Evolutionary conservation across 805 yeast genomes (phyloP), one percentile per base, ranked within the genome.

Genomic region (Ascoidea rubescens): DNA sequence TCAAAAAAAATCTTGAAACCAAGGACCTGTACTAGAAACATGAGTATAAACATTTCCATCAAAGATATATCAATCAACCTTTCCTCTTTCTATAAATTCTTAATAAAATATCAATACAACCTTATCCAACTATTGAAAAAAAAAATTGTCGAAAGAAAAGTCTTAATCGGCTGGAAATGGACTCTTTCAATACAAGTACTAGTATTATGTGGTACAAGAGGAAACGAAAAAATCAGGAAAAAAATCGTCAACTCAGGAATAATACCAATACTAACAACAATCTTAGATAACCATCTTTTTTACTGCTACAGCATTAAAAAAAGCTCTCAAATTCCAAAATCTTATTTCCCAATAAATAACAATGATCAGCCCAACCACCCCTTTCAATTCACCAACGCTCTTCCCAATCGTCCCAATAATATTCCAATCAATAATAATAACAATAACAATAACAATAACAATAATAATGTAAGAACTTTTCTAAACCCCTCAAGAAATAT

Each of bases 101-200:
- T 37, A 37, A 37, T 37, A 8, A 37, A 37, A 10, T 37, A 37
- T 37, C 43, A 37, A 37, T 37, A 10, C 14, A 37, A 10, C 14
- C 14, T 37, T 10, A 37, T 14, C 14, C 43, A 37, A 37, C 14
- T 14, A 8, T 37, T 10, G 56, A 58, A 4, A 64, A 63, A 55
- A 53, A 60, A 43, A 57, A 67, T 31, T 56, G 60, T 47, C 61
- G 64, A 54, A 69, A 64, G 56, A 69, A 70, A 53, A 58, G 58
- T 52, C 58, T 71, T 87, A 56, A 72, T 84, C n/a, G 90, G 95
- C 0, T 91, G 96, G 96, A 91, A 91, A 69, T 91, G 99, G 99
- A 87, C 96, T 5, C 70, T 91, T 52, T 87, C 97, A 0, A 81
- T 93, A 62, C 99, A 91, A 69, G 90, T 97, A 64, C 70, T 91